Percentiles rank a stretch among this genome's conserved stretches.
phyloP scores from a whole-genome alignment of 2,329 filamentous ascomycete genomes.

The Epichloe gansuensis region DNA sequence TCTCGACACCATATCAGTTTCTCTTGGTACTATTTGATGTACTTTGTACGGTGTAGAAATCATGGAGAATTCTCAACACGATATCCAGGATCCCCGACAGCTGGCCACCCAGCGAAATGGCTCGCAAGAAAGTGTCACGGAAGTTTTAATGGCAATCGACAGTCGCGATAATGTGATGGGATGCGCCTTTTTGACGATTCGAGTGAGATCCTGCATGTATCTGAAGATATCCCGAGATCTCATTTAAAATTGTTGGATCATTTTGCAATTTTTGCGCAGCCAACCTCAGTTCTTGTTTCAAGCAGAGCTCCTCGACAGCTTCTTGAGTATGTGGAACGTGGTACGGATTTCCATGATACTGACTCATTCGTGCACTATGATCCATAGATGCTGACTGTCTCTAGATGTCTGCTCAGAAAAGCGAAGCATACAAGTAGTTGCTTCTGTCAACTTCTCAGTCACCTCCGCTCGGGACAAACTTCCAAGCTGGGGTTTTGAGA shows the following conservation, averaged over 20 bases:
- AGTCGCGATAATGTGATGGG: constrained; percentile 63
- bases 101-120: background rate
- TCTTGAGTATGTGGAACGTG: constrained; percentile 8
- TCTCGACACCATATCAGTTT: too few species aligned
- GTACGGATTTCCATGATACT: background rate
- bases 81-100: background rate
- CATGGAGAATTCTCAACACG: background rate
- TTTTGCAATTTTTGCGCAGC: constrained; percentile 40
- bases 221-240: constrained; percentile 62
- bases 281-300: constrained; percentile 43
- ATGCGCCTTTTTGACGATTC: constrained; percentile 71
- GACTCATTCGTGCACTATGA: background rate
- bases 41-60: too few species aligned
- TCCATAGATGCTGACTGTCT: constrained; percentile 12
- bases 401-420: background rate
- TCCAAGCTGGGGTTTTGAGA: background rate
- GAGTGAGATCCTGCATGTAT: constrained; percentile 59
- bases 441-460: constrained; percentile 4
- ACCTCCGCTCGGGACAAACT: constrained; percentile 2
- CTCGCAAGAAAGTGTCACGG: constrained; percentile 17
- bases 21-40: too few species aligned
- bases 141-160: constrained; percentile 72
- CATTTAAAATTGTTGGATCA: constrained; percentile 58
- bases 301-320: constrained; percentile 32
- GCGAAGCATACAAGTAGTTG: background rate